These are phyloP conservation scores for Cubamyces sp. DNA, from an alignment of 768 basidiomycete genomes.

Conservation along the genomic window DNA sequence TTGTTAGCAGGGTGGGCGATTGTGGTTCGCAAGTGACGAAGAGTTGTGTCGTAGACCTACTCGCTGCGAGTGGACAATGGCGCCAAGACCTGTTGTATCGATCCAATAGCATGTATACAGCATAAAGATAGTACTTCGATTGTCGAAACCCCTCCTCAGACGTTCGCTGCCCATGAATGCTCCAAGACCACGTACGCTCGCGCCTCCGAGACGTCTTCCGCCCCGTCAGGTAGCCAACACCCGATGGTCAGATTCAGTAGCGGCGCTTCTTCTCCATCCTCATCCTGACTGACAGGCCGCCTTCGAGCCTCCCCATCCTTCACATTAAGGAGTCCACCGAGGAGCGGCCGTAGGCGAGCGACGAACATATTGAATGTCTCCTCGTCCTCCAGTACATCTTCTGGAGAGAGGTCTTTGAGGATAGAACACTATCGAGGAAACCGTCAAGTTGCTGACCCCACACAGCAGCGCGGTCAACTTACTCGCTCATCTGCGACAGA, in stretches of 20 bases:
- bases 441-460: conserved; percentile 22
- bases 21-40: conserved; percentile 18
- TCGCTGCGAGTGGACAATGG: not conserved
- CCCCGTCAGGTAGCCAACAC: conserved; percentile 19
- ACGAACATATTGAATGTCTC: conserved; percentile 43
- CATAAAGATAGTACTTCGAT: not conserved
- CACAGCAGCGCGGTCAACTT: conserved; percentile 14
- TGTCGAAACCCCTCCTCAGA: not conserved
- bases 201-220: conserved; percentile 3
- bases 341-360: conserved; percentile 46
- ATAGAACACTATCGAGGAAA: conserved; percentile 28
- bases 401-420: conserved; percentile 48
- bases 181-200: conserved; percentile 18
- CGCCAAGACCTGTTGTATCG: not conserved
- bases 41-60: not conserved
- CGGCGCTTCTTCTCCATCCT: conserved; percentile 2
- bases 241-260: conserved; percentile 20
- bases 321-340: conserved; percentile 51
- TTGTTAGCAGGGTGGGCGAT: conserved; percentile 31
- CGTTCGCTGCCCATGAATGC: conserved; percentile 6
- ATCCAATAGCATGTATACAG: conserved; percentile 2
- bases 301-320: conserved; percentile 34
- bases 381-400: conserved; percentile 47
- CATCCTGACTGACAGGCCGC: not conserved
- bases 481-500: conserved; percentile 55